Percentiles rank a stretch among this genome's conserved stretches.
phyloP scores from a whole-genome alignment of 495 filamentous ascomycete genomes.

The Massariosphaeria phaeospora region DNA sequence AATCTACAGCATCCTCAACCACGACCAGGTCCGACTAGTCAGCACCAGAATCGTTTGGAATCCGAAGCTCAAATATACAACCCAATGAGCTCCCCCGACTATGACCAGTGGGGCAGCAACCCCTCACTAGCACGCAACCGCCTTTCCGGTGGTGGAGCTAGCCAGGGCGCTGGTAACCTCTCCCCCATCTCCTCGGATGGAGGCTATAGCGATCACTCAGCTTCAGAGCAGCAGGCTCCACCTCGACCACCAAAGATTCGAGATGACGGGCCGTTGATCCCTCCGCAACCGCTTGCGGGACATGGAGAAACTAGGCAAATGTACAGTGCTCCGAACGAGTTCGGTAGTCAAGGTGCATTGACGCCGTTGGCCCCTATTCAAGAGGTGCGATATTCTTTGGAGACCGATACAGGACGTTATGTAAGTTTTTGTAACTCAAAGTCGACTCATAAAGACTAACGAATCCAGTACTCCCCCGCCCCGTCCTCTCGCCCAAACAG shows the following conservation, averaged over 20 bases:
- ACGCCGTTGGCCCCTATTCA: conserved; percentile 38
- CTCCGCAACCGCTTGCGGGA: conserved; percentile 28
- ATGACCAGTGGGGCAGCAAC: conserved; percentile 62
- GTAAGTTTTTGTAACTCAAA: conserved; percentile 29
- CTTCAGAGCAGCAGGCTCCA: conserved; percentile 29
- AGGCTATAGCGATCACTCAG: conserved; percentile 25
- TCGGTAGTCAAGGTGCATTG: conserved; percentile 27
- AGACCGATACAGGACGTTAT: conserved; percentile 36
- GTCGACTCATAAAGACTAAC: background rate
- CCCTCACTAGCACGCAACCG: conserved; percentile 40
- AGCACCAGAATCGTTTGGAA: conserved; percentile 76
- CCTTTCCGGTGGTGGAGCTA: conserved; percentile 31
- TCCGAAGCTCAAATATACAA: conserved; percentile 68
- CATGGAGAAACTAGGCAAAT: conserved; percentile 29
- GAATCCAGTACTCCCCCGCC: conserved; percentile 27
- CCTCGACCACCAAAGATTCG: conserved; percentile 30
- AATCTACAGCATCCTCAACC: conserved; percentile 90
- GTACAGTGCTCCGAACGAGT: conserved; percentile 29
- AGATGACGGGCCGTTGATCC: conserved; percentile 40
- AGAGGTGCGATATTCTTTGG: conserved; percentile 39
- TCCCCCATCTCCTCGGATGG: conserved; percentile 30
- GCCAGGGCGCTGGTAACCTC: conserved; percentile 28
- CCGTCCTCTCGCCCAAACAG: conserved; percentile 26
- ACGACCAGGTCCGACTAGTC: conserved; percentile 71
- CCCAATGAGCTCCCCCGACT: conserved; percentile 54